Percentiles rank a stretch among this genome's conserved stretches.
phyloP scores from a whole-genome alignment of 768 basidiomycete genomes.

The Serendipita sp. region DNA sequence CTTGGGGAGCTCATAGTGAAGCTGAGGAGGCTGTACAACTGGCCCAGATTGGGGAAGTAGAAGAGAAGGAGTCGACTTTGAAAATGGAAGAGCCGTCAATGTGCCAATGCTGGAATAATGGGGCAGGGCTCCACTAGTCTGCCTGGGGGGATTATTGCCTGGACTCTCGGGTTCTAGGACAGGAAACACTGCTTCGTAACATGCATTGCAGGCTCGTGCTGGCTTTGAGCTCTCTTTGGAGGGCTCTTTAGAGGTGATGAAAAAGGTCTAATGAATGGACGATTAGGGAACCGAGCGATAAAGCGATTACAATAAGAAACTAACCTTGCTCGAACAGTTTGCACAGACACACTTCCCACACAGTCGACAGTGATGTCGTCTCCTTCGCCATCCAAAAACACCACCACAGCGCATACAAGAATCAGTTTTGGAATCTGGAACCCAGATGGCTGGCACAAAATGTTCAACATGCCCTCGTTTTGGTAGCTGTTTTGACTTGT shows the following conservation, averaged over 20 bases:
- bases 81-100: slow-evolving; percentile 11
- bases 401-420: slow-evolving; percentile 74
- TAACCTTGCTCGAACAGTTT: slow-evolving; percentile 63
- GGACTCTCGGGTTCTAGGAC: slow-evolving; percentile 9
- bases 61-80: slow-evolving; percentile 12
- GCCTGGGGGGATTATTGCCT: slow-evolving; percentile 15
- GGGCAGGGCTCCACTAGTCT: background rate
- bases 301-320: slow-evolving; percentile 13
- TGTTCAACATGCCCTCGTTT: slow-evolving; percentile 39
- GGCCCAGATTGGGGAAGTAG: background rate
- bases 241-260: slow-evolving; percentile 39
- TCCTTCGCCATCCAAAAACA: slow-evolving; percentile 55
- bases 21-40: slow-evolving; percentile 5
- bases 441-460: slow-evolving; percentile 87
- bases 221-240: slow-evolving; percentile 37
- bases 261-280: slow-evolving; percentile 48
- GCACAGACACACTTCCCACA: slow-evolving; percentile 80
- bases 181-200: slow-evolving; percentile 78
- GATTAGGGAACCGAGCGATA: slow-evolving; percentile 6
- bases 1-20: slow-evolving; percentile 7
- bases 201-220: slow-evolving; percentile 70
- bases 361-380: slow-evolving; percentile 74
- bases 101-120: slow-evolving; percentile 8
- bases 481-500: slow-evolving; percentile 26
- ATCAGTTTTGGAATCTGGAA: slow-evolving; percentile 71